Evolutionary conservation across 345 rosid genomes (phyloP).

Genomic region (Mangifera indica): DNA sequence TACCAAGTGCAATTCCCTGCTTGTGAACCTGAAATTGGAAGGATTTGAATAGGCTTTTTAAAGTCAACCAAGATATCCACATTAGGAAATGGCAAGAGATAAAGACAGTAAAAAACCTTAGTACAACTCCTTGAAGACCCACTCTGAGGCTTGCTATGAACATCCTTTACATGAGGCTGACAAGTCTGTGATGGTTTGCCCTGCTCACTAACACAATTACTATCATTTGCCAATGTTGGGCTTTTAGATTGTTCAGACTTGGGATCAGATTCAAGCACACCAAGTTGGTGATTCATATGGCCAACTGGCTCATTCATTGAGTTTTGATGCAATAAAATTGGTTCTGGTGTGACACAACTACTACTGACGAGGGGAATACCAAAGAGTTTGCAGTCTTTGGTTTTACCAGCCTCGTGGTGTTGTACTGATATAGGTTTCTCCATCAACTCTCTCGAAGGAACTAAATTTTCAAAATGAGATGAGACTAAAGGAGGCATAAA

Average conservation of each 20-base stretch:
- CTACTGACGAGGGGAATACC: constrained; percentile 60
- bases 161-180: constrained; percentile 39
- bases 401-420: constrained; percentile 40
- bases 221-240: constrained; percentile 35
- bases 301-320: constrained; percentile 22
- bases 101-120: constrained; percentile 41
- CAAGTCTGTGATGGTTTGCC: constrained; percentile 38
- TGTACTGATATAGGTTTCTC: constrained; percentile 32
- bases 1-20: constrained; percentile 73
- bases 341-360: constrained; percentile 32
- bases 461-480: constrained; percentile 39
- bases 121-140: constrained; percentile 68
- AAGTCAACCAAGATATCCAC: neutral
- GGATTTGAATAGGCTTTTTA: neutral
- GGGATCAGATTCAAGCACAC: constrained; percentile 27
- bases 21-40: constrained; percentile 58
- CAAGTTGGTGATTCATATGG: constrained; percentile 29
- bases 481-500: constrained; percentile 43
- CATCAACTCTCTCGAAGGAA: constrained; percentile 38
- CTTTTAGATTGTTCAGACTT: constrained; percentile 42
- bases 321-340: constrained; percentile 28
- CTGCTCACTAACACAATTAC: constrained; percentile 34
- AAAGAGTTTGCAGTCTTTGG: constrained; percentile 65
- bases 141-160: constrained; percentile 33
- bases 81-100: neutral